Base-by-base conservation (phyloP, 2,329 filamentous ascomycete species). In the Neonectria neomacrospora region DNA sequence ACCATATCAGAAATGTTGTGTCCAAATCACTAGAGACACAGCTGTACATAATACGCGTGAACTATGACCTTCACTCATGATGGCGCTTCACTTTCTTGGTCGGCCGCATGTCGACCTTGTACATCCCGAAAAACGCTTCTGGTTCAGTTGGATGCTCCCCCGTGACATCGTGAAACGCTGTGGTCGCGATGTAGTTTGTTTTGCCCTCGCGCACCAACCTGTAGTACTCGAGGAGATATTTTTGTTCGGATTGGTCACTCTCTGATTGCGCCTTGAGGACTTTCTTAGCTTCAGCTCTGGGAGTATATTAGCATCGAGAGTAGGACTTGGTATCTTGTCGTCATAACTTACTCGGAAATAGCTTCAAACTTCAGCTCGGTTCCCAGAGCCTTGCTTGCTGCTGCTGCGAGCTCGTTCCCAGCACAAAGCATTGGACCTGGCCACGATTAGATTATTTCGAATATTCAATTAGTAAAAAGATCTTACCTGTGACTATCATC, bases 221-320 rank as follows among this genome's bases (percentile, higher is more conserved):
- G 73, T 84, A 85, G 72, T 85, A 85, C 66, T 86, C 82, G 5
- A 85, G 77, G 6, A 85, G 67, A 66, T 83, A 84, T 68, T 83
- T 67, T 57, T 80, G 76, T 72, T 85, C 82, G 1, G 79, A 78
- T 4, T 73, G 61, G 39, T 79, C 77, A 34, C 54, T 54, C 10
- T 50, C 51, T 12, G 58, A 55, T 16, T 61, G 58, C 5, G 58
- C 30, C 28, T 55, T 54, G 30, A 55, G 52, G 10, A 61, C 44
- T 18, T 28, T 37, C 44, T 26, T 61, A 5, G 58, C 58, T 42
- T 61, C 58, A 3, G 51, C 30, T 22, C 58, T 61, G 22, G 22
- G 16, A 3, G 2, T 20, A 12, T 9, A n/a, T 54, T n/a, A 54
- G 39, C 10, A 44, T 54, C 5, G 41, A 2, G 20, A 4, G 18